Base-by-base conservation (phyloP, 2,329 filamentous ascomycete species). In the Exophiala sp. region DNA sequence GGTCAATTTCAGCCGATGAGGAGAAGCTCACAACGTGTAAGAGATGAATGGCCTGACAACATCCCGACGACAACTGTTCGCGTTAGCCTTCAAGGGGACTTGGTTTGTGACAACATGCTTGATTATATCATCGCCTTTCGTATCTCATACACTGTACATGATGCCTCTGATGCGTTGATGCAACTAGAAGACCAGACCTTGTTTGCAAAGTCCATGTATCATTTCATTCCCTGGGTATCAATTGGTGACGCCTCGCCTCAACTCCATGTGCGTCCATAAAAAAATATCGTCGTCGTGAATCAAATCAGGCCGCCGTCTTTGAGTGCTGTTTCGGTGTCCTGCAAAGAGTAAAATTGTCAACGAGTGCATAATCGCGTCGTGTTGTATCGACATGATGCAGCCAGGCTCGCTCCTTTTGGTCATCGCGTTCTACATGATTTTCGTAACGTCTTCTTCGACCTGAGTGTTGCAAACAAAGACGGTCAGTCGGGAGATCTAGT, bases 371-470 rank as follows among this genome's bases (percentile, higher is more conserved):
- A 32, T 36, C 20, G 50, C 45, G 40, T 42, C 18, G 40, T 47
- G 20, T 11, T 35, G 44, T 32, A 32, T 18, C 20, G 35, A 44
- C 9, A 7, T 24, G 35, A 21, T 42, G 24, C 24, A 29, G 24
- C 24, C 24, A 29, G 24, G 24, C 24, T 29, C 24, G 7, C 24
- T 4, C 24, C 24, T 29, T 41, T 44, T 51, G 39, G 43, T 44
- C 41, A 45, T 47, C 55, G 54, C 54, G 55, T 58, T 65, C 72
- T 86, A 91, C 87, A 91, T 91, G 76, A 95, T 89, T 76, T 89
- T 92, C 66, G 88, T 91, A 72, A 91, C 84, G 76, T 91, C 88
- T 77, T 91, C 88, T 79, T 92, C 88, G 75, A 90, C 87, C 88
- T 92, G 83, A 72, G 70, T 68, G 63, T 48, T 62, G 53, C 54